Conservation (phyloP, 2,329 filamentous ascomycete species). For the Cladobotryum mycophilum region DNA sequence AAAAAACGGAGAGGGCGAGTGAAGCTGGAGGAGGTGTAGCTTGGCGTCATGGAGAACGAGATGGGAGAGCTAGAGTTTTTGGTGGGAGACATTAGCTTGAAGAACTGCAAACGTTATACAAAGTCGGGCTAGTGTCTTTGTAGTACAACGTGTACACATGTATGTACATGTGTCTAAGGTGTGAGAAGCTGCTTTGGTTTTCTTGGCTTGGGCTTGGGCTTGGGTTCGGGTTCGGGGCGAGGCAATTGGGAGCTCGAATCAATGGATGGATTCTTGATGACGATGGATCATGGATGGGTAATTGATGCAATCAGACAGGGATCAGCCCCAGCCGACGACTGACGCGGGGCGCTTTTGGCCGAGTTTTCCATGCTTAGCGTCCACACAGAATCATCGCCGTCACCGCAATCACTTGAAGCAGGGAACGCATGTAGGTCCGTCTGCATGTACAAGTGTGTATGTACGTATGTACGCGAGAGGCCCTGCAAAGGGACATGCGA, state of each 20-base stretch:
- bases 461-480: too few relatives aligned
- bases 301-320: slow-evolving; percentile 4
- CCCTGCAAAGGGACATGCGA: too few relatives aligned
- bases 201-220: too few relatives aligned
- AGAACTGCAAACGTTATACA: neutral
- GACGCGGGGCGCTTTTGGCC: slow-evolving; percentile 13
- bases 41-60: slow-evolving; percentile 46
- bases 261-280: neutral
- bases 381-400: neutral
- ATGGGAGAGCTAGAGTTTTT: slow-evolving; percentile 39
- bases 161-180: neutral
- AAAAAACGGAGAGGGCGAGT: slow-evolving; percentile 15
- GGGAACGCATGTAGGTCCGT: too few relatives aligned
- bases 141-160: neutral
- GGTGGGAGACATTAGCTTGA: slow-evolving; percentile 6
- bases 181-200: too few relatives aligned
- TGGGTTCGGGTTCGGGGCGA: too few relatives aligned
- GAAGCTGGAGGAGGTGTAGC: slow-evolving; percentile 28
- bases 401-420: too few relatives aligned
- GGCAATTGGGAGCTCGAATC: too few relatives aligned
- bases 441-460: too few relatives aligned
- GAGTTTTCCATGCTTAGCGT: slow-evolving; percentile 12
- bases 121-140: neutral
- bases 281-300: neutral
- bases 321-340: slow-evolving; percentile 11